Conservation (phyloP, 495 filamentous ascomycete species). For the Xeromyces bisporus region DNA sequence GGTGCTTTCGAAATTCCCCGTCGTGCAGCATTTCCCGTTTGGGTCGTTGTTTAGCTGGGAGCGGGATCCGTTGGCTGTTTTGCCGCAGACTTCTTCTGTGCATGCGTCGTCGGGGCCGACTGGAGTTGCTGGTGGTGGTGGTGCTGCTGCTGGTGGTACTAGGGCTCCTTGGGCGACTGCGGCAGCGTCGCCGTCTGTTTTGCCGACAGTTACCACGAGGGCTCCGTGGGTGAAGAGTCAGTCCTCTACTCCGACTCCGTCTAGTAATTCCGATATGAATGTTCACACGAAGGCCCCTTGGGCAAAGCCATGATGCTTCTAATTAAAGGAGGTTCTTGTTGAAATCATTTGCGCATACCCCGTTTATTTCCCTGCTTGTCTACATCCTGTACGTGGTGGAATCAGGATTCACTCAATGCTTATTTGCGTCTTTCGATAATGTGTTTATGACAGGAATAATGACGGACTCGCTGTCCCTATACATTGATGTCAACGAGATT, state of each 20-base stretch:
- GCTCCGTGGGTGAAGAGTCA: slow-evolving; percentile 27
- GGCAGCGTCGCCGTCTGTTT: background rate
- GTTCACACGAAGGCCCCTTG: slow-evolving; percentile 27
- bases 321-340: too few relatives aligned
- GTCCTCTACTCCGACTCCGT: slow-evolving; percentile 8
- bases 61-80: slow-evolving; percentile 42
- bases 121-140: slow-evolving; percentile 2
- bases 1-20: slow-evolving; percentile 52
- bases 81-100: slow-evolving; percentile 25
- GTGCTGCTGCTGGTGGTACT: slow-evolving; percentile 10
- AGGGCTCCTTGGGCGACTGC: slow-evolving; percentile 34
- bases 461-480: too few relatives aligned
- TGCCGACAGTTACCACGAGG: slow-evolving; percentile 8
- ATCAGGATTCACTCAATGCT: too few relatives aligned
- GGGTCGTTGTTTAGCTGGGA: slow-evolving; percentile 78
- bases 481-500: too few relatives aligned
- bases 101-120: slow-evolving; percentile 43
- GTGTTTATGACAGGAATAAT: too few relatives aligned
- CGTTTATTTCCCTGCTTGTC: too few relatives aligned
- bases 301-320: slow-evolving; percentile 18
- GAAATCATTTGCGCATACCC: too few relatives aligned
- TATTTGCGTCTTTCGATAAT: too few relatives aligned
- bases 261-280: slow-evolving; percentile 5
- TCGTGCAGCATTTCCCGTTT: slow-evolving; percentile 55
- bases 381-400: too few relatives aligned